These are phyloP conservation scores for Pichia sp. DNA, from an alignment of 1,139 yeast species.

Conservation along the genomic window DNA sequence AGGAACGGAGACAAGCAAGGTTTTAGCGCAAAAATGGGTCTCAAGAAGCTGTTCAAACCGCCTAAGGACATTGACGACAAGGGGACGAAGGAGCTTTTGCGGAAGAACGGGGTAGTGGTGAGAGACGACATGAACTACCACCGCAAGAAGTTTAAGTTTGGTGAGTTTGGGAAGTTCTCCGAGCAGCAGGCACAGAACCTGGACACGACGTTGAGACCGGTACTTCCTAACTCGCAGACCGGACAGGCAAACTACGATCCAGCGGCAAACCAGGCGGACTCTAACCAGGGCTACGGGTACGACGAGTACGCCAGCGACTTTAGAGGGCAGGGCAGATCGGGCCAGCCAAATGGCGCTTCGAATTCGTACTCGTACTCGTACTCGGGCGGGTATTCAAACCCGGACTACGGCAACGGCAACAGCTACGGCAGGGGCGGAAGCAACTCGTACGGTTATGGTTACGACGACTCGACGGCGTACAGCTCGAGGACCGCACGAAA, in stretches of 20 bases:
- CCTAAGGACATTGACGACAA: conserved; percentile 58
- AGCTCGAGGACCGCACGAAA: background rate
- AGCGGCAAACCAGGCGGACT: conserved; percentile 6
- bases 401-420: background rate
- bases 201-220: conserved; percentile 26
- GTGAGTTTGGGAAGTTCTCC: conserved; percentile 62
- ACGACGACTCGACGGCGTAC: background rate
- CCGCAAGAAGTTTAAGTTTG: conserved; percentile 47
- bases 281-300: conserved; percentile 16
- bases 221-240: conserved; percentile 22
- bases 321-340: conserved; percentile 1
- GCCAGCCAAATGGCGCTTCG: background rate
- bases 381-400: conserved; percentile 6
- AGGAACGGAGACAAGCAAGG: background rate
- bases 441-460: background rate
- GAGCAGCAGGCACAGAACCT: conserved; percentile 36
- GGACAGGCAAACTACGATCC: conserved; percentile 15
- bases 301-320: conserved; percentile 15
- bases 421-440: background rate
- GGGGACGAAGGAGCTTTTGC: conserved; percentile 47
- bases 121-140: conserved; percentile 37
- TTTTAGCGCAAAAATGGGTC: conserved; percentile 27
- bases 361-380: conserved; percentile 5
- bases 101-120: conserved; percentile 50
- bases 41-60: conserved; percentile 51